Conservation (phyloP, 331 rosid species). For the Pyrus hybrid region DNA sequence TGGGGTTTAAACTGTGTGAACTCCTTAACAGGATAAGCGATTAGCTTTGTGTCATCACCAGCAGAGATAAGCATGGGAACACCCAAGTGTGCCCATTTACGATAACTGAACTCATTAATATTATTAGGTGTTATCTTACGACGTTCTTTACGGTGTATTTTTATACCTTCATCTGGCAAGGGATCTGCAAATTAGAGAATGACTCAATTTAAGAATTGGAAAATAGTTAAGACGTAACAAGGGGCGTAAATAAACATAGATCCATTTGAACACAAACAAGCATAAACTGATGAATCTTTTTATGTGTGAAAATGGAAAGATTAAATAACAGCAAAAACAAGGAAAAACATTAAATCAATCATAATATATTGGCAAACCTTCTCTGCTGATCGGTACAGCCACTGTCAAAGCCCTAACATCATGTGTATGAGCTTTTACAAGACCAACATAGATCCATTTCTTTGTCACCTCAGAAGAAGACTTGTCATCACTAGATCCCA, state of each 20-base stretch:
- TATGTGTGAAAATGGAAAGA: neutral
- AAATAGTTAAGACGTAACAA: neutral
- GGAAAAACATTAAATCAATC: neutral
- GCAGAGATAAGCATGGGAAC: slow-evolving; percentile 96
- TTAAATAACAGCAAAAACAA: neutral
- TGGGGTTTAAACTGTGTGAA: slow-evolving; percentile 74
- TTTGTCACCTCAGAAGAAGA: slow-evolving; percentile 26
- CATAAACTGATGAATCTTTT: neutral
- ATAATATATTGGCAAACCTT: slow-evolving; percentile 42
- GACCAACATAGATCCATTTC: slow-evolving; percentile 78
- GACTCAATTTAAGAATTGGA: neutral
- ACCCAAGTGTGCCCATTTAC: slow-evolving; percentile 89
- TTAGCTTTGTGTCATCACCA: slow-evolving; percentile 93
- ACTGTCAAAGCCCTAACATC: slow-evolving; percentile 83
- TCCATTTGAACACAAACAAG: neutral
- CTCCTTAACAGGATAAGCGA: slow-evolving; percentile 82
- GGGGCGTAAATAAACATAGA: neutral
- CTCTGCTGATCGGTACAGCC: slow-evolving; percentile 78
- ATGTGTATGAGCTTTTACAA: slow-evolving; percentile 71
- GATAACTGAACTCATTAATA: slow-evolving; percentile 43
- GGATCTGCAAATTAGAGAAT: slow-evolving; percentile 43
- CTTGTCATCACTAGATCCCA: slow-evolving; percentile 25
- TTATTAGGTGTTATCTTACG: slow-evolving; percentile 30
- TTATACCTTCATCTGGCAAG: slow-evolving; percentile 47
- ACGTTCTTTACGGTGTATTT: slow-evolving; percentile 47